Base-by-base conservation (phyloP, 345 rosid genomes). In the Hevea brasiliensis region DNA sequence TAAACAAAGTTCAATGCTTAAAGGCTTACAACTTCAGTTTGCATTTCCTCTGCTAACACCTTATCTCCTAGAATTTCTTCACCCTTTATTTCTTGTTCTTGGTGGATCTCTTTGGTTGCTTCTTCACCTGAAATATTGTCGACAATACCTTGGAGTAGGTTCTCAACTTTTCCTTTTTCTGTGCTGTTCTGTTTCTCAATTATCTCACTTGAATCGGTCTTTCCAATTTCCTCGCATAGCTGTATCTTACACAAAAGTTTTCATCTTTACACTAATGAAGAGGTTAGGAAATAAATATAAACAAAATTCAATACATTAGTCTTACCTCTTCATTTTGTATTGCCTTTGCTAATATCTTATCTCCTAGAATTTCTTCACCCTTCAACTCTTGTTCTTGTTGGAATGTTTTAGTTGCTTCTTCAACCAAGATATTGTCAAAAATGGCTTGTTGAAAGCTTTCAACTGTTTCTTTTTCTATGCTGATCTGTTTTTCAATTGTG, bases 251-350 rank as follows among this genome's bases (percentile, higher is more conserved):
- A 65, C 32, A 26, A 53, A 67, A 32, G 50, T 13, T 32, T 56
- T 77, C 53, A 56, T 35, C 15, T 63, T 67, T 41, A 35, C n/a
- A 51, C 5, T 54, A 11, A 42, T 2, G 10, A 29, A 59, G 10
- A 7, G 55, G 64, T 7, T 12, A 10, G 1, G 29, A 58, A 54
- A 68, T 20, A 60, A n/a, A 53, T 26, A 69, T 32, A 8, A 51
- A 44, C 23, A 11, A 54, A 20, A 11, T 13, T 59, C 7, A 56
- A 47, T 68, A 47, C 37, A 58, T 18, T 23, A 60, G 59, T n/a
- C 82, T 68, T 5, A 84, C 89, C 86, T 84, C 79, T 75, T 76
- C 80, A 37, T 59, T 54, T 70, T 48, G 80, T 26, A 54, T 62
- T 62, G 59, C 80, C 41, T 64, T 66, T 48, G 47, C 20, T 50